Conservation (phyloP, 75 land plant genomes). For the Sequoiadendron giganteum region DNA sequence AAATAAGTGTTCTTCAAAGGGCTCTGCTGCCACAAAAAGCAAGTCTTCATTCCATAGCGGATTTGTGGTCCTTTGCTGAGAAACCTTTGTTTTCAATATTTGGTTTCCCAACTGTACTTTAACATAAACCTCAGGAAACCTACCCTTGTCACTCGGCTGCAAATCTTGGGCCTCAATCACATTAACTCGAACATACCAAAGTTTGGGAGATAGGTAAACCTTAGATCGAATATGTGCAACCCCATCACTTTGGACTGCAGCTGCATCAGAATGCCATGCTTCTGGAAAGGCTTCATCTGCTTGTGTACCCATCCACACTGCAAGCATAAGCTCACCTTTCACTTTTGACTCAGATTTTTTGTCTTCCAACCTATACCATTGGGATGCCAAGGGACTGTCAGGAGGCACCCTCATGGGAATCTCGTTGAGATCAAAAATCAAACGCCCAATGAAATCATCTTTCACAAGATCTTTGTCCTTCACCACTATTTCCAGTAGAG, state of each 20-base stretch:
- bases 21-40: conserved; percentile 84
- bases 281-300: conserved; percentile 88
- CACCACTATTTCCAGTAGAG: conserved; percentile 43
- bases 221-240: conserved; percentile 54
- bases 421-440: conserved; percentile 57
- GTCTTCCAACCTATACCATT: conserved; percentile 68
- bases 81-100: conserved; percentile 20
- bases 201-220: conserved; percentile 74
- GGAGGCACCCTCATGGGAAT: conserved; percentile 70
- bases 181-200: conserved; percentile 84
- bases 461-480: conserved; percentile 61
- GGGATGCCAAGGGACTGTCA: conserved; percentile 76
- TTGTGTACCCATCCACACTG: conserved; percentile 89
- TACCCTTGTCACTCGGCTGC: conserved; percentile 46
- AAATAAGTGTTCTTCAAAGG: conserved; percentile 63
- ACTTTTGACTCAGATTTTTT: conserved; percentile 41
- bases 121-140: conserved; percentile 54
- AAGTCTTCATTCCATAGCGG: conserved; percentile 82
- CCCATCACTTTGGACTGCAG: conserved; percentile 32
- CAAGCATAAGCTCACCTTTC: conserved; percentile 83
- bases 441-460: conserved; percentile 69
- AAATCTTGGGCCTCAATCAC: conserved; percentile 85
- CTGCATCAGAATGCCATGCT: conserved; percentile 81
- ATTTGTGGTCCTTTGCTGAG: conserved; percentile 21
- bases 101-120: conserved; percentile 64